Base-by-base conservation (phyloP, 257 asterid genomes). In the Solanum piurae region DNA sequence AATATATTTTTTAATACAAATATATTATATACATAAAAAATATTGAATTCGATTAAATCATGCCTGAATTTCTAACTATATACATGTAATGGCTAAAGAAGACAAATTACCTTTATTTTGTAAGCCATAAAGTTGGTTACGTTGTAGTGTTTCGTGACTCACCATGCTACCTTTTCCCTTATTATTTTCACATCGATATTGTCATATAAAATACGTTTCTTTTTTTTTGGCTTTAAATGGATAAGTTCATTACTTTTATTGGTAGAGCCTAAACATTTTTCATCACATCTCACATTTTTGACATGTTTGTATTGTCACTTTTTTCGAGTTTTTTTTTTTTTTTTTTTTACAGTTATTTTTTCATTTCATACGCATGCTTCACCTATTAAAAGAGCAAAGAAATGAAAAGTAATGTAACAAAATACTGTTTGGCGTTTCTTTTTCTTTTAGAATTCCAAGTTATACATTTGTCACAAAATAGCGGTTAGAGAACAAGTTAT, bases 1-100 rank as follows among this genome's bases (percentile, higher is more conserved):
- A 60, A 60, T 60, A 60, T 60, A 3, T 5, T 60, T 52, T 23
- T 9, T 9, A 9, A 9, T 62, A 62, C 2, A 62, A 23, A 23
- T 0, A 62, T 0, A 62, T 62, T 58, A 21, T 20, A 14, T 52
- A 16, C 6, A 23, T 9, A 23, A 4, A 60, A 60, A 0, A 0
- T 62, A 62, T 9, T 62, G 0, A 62, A 58, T 58, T 58, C 12
- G 25, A 20, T 0, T 7, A 0, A 55, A 18, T 0, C 64, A 6
- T 52, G 3, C 0, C 62, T 18, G 1, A 0, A 55, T 18, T 55
- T 55, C 9, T 18, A 18, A 18, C 10, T 3, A 18, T 12, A 44
- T 20, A 55, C 11, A 20, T 18, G 2, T 20, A 55, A 55, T 20
- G 13, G 14, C 69, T 9, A 76, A 37, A 76, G 83, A 40, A 23